Evolutionary conservation across 352 stramenopile genomes (phyloP), one percentile per base, ranked within the genome.

Genomic region (Peronospora belbahrii): DNA sequence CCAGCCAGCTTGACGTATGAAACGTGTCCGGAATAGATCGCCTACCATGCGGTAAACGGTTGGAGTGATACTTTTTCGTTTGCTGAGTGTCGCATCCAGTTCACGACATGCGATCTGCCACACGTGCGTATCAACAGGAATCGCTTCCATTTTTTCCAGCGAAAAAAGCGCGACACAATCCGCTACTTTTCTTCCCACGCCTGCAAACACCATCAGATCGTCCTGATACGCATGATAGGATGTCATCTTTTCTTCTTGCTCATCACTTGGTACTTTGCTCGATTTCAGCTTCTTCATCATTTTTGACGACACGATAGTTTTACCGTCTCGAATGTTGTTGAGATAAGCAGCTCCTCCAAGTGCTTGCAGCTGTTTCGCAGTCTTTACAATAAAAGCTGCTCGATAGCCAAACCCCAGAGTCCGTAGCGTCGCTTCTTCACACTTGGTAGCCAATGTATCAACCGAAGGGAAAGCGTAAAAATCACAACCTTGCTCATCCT

Each of bases 161-260:
- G 89, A 96, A 62, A 99, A 99, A 4, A 99, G 82, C 23, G 87
- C 94, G 6, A 99, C 84, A 60, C 96, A 99, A 66, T 99, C 96
- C 0, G 96, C 96, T 2, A 99, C 95, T 67, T 99, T 98, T 13
- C 72, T 66, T 1, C 94, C 94, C 4, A 98, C 90, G 6, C 94
- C 95, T 18, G 59, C 27, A 38, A 86, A 86, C 35, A 77, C 57
- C 62, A 79, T 78, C 34, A 86, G 53, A n/a, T 75, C 36, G 7
- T 71, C 65, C 47, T 83, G 70, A 41, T 83, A 80, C 10, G 33
- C 48, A 36, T 59, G 41, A 24, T 74, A 55, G 2, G 43, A 62
- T 15, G 8, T 9, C 2, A 13, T 14, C 2, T 39, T 6, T 2
- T 48, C 17, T 3, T 52, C 13, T 28, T 35, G 33, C 0, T 36